These are phyloP conservation scores for Moniliophthora roreri DNA, from an alignment of 1,284 basidiomycete genomes.

Conservation along the genomic window DNA sequence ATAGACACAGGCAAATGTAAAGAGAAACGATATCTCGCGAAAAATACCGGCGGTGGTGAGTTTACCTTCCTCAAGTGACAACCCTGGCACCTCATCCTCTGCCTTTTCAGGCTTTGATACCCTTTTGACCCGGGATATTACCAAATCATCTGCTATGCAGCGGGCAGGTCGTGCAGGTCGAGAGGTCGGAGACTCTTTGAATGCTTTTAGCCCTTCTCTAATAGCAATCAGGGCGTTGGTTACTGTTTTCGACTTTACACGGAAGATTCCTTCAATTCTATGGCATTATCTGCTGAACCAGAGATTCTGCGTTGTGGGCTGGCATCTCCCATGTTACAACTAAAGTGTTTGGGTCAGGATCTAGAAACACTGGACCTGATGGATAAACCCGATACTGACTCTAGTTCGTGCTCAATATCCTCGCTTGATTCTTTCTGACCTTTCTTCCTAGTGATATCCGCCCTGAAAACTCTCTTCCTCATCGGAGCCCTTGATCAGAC, in stretches of 20 bases:
- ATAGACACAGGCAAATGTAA: conserved; percentile 96
- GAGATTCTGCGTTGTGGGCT: conserved; percentile 89
- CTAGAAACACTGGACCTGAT: conserved; percentile 80
- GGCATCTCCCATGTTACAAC: conserved; percentile 78
- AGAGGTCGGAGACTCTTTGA: conserved; percentile 52
- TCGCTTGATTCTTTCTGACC: neutral
- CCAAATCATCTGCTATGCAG: conserved; percentile 87
- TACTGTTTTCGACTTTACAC: conserved; percentile 90
- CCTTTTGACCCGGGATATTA: conserved; percentile 82
- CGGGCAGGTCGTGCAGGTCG: conserved; percentile 90
- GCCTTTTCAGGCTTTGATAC: conserved; percentile 94
- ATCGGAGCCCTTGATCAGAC: conserved; percentile 72
- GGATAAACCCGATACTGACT: conserved; percentile 75
- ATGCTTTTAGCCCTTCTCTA: conserved; percentile 9
- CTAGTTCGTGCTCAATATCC: conserved; percentile 47
- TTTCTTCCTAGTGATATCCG: conserved; percentile 53
- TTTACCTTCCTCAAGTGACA: conserved; percentile 8
- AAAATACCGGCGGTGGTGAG: conserved; percentile 65
- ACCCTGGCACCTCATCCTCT: neutral
- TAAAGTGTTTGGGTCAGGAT: conserved; percentile 82
- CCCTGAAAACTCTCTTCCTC: conserved; percentile 74
- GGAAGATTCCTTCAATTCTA: conserved; percentile 67
- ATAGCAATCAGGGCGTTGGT: conserved; percentile 61
- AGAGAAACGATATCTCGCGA: conserved; percentile 84
- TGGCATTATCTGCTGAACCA: conserved; percentile 73